phyloP scores from a whole-genome alignment of 176 grass and related monocot species.

The Sorghum bicolor region DNA sequence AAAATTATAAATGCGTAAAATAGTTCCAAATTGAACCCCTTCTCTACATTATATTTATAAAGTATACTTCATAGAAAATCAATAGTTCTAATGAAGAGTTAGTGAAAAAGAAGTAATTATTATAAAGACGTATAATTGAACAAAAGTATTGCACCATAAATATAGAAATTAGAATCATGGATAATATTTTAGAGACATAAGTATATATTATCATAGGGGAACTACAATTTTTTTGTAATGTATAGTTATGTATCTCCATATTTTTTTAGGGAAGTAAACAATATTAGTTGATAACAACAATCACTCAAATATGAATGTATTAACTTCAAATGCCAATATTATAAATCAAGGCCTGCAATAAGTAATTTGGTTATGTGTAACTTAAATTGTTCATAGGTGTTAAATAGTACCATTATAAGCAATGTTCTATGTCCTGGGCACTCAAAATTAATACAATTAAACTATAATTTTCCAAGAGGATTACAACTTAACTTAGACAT shows the following conservation, averaged over 20 bases:
- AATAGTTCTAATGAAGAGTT: neutral
- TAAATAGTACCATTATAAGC: neutral
- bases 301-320: too few species aligned
- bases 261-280: too few species aligned
- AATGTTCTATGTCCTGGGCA: rapidly evolving
- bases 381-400: neutral
- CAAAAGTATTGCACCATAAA: neutral
- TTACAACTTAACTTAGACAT: neutral
- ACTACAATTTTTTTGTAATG: neutral
- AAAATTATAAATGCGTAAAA: neutral
- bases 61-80: neutral
- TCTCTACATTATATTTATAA: neutral
- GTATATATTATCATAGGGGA: neutral
- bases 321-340: too few species aligned
- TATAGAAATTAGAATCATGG: neutral
- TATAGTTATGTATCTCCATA: too few species aligned
- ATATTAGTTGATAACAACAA: too few species aligned
- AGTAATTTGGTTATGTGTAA: neutral
- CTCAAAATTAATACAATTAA: neutral
- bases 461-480: neutral
- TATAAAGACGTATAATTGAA: neutral
- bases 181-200: neutral
- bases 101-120: neutral
- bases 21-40: neutral
- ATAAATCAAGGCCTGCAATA: neutral